Evolutionary conservation across 1,284 basidiomycete species (phyloP), one percentile per base, ranked within the genome.

Genomic region (Boletus semigastroideus): DNA sequence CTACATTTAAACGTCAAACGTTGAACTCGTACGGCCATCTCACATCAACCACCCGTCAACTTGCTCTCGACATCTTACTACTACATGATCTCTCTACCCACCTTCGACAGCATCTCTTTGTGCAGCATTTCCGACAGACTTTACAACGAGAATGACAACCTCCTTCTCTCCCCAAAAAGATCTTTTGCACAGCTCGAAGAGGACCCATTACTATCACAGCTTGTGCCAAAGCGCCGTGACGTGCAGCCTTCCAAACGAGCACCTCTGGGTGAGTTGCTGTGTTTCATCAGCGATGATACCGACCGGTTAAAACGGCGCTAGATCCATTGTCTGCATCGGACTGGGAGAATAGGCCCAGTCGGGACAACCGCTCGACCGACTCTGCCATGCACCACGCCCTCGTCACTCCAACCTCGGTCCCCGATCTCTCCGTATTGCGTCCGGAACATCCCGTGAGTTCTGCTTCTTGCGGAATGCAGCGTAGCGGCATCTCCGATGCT

Each of bases 261-360:
- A 2, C 62, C 68, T 13, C 45, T 67, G 38, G 51, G 66, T 71
- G 53, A 67, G 66, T 66, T 28, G 44, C 48, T 3, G 25, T 45
- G 44, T 42, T n/a, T 46, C 34, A 14, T 16, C 17, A 4, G n/a
- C 27, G 45, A 11, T 36, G 34, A 47, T 16, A 9, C 30, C 40
- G 34, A 39, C 53, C 5, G 22, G 22, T 55, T 33, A 37, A 58
- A 42, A 39, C 14, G 7, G 30, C 8, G 41, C 53, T 44, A 65
- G 68, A 67, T 65, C 58, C 63, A 20, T 37, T 70, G 36, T 66
- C 67, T 22, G 16, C 40, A 13, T 66, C 56, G 16, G 49, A 52
- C 42, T 19, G 56, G 31, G 53, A 52, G 42, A 70, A 67, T 17
- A 58, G 44, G 47, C 49, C 42, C 39, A n/a, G 14, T 40, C 52